These are phyloP conservation scores for Fusarium dlaminii DNA, from an alignment of 2,329 filamentous ascomycete species.

Conservation along the genomic window DNA sequence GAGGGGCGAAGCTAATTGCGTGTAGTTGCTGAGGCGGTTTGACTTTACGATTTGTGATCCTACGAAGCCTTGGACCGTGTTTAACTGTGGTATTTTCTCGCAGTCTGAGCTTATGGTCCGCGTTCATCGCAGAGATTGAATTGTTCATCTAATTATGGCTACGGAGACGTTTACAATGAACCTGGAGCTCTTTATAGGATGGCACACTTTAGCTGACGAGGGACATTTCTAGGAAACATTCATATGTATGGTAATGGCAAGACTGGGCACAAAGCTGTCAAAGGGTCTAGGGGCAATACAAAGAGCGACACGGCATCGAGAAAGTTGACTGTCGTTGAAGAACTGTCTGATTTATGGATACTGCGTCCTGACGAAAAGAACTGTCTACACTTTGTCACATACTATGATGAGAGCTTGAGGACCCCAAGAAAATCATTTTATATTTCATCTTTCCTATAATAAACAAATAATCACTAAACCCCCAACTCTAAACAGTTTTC, in stretches of 20 bases:
- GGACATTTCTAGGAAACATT: too few relatives aligned
- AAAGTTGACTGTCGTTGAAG: neutral
- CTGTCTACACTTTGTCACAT: neutral
- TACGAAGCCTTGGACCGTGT: conserved; percentile 45
- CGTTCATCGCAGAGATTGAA: neutral
- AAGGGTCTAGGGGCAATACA: too few relatives aligned
- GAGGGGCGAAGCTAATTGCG: neutral
- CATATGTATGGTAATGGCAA: too few relatives aligned
- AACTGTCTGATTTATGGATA: neutral
- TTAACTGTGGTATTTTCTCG: conserved; percentile 44
- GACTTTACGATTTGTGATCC: conserved; percentile 46
- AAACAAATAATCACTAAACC: neutral
- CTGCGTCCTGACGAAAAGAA: rapidly evolving
- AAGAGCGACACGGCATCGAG: neutral
- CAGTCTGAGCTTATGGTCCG: conserved; percentile 46
- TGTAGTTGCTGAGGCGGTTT: conserved; percentile 45
- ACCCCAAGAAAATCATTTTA: neutral
- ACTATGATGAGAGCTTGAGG: neutral
- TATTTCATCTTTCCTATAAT: neutral
- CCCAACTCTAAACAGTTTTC: too few relatives aligned
- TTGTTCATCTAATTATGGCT: rapidly evolving
- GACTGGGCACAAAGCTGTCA: too few relatives aligned
- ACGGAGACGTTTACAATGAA: too few relatives aligned
- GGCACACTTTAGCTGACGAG: too few relatives aligned
- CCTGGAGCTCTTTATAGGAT: too few relatives aligned